Percentiles rank a stretch among this genome's conserved stretches.
phyloP scores from a whole-genome alignment of 495 filamentous ascomycete genomes.

The Pseudevernia furfuracea region DNA sequence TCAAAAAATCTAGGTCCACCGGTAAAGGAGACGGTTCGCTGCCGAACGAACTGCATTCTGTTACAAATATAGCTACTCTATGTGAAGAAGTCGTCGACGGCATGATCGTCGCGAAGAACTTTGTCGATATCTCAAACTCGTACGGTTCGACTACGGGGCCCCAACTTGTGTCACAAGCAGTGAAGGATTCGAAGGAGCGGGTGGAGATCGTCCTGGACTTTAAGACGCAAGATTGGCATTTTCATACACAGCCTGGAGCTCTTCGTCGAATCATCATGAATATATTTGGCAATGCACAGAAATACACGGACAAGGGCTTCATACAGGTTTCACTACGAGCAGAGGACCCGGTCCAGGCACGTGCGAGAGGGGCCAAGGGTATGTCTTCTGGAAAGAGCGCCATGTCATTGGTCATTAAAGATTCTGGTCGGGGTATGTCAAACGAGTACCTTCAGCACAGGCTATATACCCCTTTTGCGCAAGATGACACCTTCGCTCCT shows the following conservation, averaged over 20 bases:
- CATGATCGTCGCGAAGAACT: background rate
- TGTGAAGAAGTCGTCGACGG: background rate
- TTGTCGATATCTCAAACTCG: background rate
- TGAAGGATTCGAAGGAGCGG: background rate
- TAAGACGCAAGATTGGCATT: background rate
- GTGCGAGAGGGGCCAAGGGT: background rate
- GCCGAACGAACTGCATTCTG: background rate
- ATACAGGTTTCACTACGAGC: background rate
- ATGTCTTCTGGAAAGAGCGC: background rate
- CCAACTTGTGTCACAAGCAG: background rate
- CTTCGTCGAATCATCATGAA: background rate
- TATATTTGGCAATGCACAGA: background rate
- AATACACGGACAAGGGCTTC: background rate
- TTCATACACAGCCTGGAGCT: background rate
- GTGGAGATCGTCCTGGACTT: background rate
- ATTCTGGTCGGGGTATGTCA: slow-evolving; percentile 21
- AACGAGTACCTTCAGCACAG: slow-evolving; percentile 62
- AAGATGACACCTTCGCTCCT: slow-evolving; percentile 49
- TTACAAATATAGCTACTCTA: background rate
- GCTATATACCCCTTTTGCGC: slow-evolving; percentile 66
- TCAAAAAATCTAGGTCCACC: background rate
- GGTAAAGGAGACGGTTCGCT: background rate
- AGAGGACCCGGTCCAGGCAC: background rate
- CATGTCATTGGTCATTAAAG: background rate
- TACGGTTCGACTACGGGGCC: background rate